These are phyloP conservation scores for Coemansia sp. DNA, from an alignment of 192 early-diverging fungal species.

Conservation along the genomic window DNA sequence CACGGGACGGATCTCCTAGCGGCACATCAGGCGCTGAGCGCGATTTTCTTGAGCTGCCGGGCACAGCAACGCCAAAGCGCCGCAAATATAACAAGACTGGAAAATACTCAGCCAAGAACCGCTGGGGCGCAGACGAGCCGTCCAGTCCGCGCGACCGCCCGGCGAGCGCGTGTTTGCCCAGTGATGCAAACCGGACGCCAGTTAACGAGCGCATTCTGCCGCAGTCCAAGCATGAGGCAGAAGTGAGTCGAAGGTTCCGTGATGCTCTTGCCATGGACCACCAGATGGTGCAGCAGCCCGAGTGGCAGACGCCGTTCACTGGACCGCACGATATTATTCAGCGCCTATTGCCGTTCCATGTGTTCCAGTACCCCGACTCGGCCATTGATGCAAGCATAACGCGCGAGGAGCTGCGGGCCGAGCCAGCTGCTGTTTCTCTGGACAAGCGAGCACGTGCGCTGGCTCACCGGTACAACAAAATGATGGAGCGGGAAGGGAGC, in stretches of 20 bases:
- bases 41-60: constrained; percentile 12
- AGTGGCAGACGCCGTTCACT: constrained; percentile 64
- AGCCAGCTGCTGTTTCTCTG: background rate
- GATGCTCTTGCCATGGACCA: constrained; percentile 59
- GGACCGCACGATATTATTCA: constrained; percentile 62
- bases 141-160: background rate
- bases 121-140: background rate
- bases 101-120: constrained; percentile 35
- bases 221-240: constrained; percentile 22
- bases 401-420: constrained; percentile 12
- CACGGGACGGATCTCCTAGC: constrained; percentile 39
- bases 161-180: background rate
- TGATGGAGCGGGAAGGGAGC: constrained; percentile 29
- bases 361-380: constrained; percentile 65
- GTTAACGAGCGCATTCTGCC: background rate
- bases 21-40: constrained; percentile 22
- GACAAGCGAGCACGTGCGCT: constrained; percentile 10
- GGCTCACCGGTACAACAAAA: constrained; percentile 11
- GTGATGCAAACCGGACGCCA: background rate
- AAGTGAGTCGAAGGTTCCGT: constrained; percentile 42
- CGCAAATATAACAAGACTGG: constrained; percentile 46
- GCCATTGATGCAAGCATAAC: constrained; percentile 19
- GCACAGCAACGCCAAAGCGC: constrained; percentile 16
- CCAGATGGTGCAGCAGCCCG: constrained; percentile 41
- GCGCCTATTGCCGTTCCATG: constrained; percentile 70